Base-by-base conservation (phyloP, 2,329 filamentous ascomycete genomes). In the Fusarium incarnatum region DNA sequence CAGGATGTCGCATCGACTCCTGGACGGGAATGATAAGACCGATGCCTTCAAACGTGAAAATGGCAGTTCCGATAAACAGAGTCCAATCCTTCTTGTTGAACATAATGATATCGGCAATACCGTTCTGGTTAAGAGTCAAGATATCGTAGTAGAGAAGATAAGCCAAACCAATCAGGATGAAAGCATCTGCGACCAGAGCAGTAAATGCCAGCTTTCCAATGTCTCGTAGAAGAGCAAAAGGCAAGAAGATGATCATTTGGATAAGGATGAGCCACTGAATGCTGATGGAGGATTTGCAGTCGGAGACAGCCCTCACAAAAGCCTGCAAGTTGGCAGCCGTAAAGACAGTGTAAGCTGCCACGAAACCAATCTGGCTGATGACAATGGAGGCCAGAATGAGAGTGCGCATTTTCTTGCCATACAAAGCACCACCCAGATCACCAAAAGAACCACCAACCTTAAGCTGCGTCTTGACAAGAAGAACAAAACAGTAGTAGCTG, bases 31-130 rank as follows among this genome's bases (percentile, higher is more conserved):
- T 98, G 80, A 99, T 97, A 50, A 99, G 88, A 15, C 96, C 97
- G 66, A 99, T 97, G 28, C 96, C 96, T 79, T 99, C 96, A 77
- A 98, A 99, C 0, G 96, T 98, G 83, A 99, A 99, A 78, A 99
- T 98, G 28, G 97, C 96, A 1, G 97, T 99, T 67, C 96, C 97
- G 75, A 99, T 99, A 79, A 99, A 98, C 7, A 99, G 87, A 0
- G 96, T 97, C 96, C 97, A 99, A 79, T 94, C 91, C 65, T 92
- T 89, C 42, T 91, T 81, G 83, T 99, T 99, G 86, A 99, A 98
- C 76, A 92, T 87, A 73, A 92, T 88, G 76, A 98, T 94, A 78
- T 99, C 96, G 8, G 94, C 87, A 25, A 97, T 82, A 15, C 94
- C 94, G 60, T 93, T 86, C 49, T 83, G 84, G 68, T 89, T 89